phyloP scores from a whole-genome alignment of 2,329 filamentous ascomycete genomes.

The Tympanopsis confertula region DNA sequence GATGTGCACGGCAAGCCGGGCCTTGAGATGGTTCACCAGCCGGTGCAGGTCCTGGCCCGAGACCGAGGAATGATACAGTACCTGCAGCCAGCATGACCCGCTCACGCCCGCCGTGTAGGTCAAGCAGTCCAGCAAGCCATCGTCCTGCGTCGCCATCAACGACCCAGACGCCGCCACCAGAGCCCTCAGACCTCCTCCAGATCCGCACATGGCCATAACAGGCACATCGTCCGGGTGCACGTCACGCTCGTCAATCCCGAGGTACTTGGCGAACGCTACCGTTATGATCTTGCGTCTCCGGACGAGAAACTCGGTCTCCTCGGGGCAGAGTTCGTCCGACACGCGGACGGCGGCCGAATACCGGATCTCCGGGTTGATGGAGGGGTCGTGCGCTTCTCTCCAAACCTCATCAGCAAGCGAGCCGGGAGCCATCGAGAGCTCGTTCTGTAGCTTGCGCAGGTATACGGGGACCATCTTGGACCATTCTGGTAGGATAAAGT shows the following conservation, averaged over 20 bases:
- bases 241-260: slow-evolving; percentile 64
- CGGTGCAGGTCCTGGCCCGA: slow-evolving; percentile 53
- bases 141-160: slow-evolving; percentile 70
- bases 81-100: slow-evolving; percentile 90
- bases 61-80: slow-evolving; percentile 74
- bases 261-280: slow-evolving; percentile 69
- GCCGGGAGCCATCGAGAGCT: slow-evolving; percentile 77
- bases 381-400: slow-evolving; percentile 76
- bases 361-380: slow-evolving; percentile 75
- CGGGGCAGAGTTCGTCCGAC: slow-evolving; percentile 67
- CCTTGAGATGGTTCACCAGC: slow-evolving; percentile 76
- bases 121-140: slow-evolving; percentile 82
- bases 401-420: slow-evolving; percentile 89
- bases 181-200: slow-evolving; percentile 79
- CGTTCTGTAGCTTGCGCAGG: slow-evolving; percentile 71
- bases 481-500: slow-evolving; percentile 73
- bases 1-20: slow-evolving; percentile 75
- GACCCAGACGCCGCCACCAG: slow-evolving; percentile 85
- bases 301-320: slow-evolving; percentile 66
- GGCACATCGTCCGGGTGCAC: slow-evolving; percentile 91
- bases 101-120: slow-evolving; percentile 95
- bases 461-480: slow-evolving; percentile 64
- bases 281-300: slow-evolving; percentile 59
- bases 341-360: slow-evolving; percentile 74
- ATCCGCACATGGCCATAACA: slow-evolving; percentile 85